A percentile compares a stretch with the other conserved stretches of the same genome.
Evolutionary conservation across 148 eudicot genomes (phyloP).

Genomic region (Oxyria digyna): DNA sequence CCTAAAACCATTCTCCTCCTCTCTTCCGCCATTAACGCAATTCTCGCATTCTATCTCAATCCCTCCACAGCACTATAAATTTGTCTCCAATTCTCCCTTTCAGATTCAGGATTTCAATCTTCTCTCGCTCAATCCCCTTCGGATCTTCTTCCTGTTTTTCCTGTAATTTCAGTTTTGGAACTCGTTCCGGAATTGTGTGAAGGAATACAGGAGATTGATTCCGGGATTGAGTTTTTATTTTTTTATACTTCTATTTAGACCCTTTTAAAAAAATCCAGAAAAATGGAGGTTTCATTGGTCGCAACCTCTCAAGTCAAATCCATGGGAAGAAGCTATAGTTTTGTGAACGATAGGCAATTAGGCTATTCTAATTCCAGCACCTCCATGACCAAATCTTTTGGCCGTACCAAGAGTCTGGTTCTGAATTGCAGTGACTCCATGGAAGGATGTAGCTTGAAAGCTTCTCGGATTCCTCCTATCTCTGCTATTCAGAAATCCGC

Average conservation of each 20-base stretch:
- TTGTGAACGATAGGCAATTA: not conserved
- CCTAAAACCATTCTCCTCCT: not conserved
- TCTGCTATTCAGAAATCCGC: not conserved
- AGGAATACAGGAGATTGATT: not conserved
- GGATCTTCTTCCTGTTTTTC: not conserved
- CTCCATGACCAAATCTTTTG: not conserved
- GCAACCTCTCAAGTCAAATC: not conserved
- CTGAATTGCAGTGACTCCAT: not conserved
- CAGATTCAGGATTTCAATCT: not conserved
- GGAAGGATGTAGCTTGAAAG: not conserved
- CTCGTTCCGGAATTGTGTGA: not conserved
- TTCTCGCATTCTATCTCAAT: not conserved
- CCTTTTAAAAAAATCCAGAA: not conserved
- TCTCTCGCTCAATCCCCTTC: not conserved
- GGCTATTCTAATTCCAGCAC: slow-evolving; percentile 2
- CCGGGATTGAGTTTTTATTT: not conserved
- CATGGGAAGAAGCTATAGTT: not conserved
- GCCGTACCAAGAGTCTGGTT: not conserved
- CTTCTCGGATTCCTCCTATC: slow-evolving; percentile 2
- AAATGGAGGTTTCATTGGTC: slow-evolving; percentile 2
- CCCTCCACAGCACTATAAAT: not conserved
- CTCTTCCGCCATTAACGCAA: not conserved
- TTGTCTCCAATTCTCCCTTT: not conserved
- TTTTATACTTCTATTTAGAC: not conserved
- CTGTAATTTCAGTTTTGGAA: not conserved